Conservation (phyloP, 371 early-diverging fungal genomes). For the Mucor indicus region DNA sequence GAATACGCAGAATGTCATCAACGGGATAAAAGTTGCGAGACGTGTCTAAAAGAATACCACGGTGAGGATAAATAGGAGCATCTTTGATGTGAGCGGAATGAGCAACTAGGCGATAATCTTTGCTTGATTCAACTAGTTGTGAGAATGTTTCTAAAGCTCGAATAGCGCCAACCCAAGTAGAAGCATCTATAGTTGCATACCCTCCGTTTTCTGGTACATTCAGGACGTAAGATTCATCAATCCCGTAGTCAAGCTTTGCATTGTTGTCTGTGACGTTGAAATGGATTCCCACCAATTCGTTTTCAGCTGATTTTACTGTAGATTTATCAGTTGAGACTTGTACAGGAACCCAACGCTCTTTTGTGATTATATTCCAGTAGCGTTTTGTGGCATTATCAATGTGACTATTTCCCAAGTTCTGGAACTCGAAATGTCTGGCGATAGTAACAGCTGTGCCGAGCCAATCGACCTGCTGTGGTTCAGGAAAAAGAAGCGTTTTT, state of each 20-base stretch:
- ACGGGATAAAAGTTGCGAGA: slow-evolving; percentile 74
- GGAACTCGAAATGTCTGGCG: slow-evolving; percentile 19
- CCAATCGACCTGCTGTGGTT: slow-evolving; percentile 41
- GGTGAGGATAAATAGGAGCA: slow-evolving; percentile 63
- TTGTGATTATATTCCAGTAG: slow-evolving; percentile 29
- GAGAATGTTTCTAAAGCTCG: slow-evolving; percentile 77
- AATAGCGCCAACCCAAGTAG: slow-evolving; percentile 76
- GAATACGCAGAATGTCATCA: slow-evolving; percentile 51
- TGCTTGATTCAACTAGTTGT: slow-evolving; percentile 57
- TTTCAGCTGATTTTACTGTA: neutral
- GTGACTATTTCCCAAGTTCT: slow-evolving; percentile 19
- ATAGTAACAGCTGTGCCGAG: slow-evolving; percentile 25
- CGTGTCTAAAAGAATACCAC: slow-evolving; percentile 76
- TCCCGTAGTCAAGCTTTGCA: slow-evolving; percentile 35
- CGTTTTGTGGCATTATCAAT: slow-evolving; percentile 38
- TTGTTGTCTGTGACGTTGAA: slow-evolving; percentile 31
- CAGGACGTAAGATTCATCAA: slow-evolving; percentile 70
- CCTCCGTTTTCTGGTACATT: slow-evolving; percentile 48
- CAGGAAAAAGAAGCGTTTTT: slow-evolving; percentile 37
- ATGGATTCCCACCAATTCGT: slow-evolving; percentile 14
- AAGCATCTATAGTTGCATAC: slow-evolving; percentile 56
- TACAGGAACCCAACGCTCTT: slow-evolving; percentile 44
- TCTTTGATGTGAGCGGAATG: slow-evolving; percentile 65
- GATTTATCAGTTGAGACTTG: slow-evolving; percentile 16
- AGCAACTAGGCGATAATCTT: slow-evolving; percentile 34